Evolutionary conservation across 441 rosid species (phyloP), one percentile per base, ranked within the genome.

Genomic region (Erodium chrysanthum): DNA sequence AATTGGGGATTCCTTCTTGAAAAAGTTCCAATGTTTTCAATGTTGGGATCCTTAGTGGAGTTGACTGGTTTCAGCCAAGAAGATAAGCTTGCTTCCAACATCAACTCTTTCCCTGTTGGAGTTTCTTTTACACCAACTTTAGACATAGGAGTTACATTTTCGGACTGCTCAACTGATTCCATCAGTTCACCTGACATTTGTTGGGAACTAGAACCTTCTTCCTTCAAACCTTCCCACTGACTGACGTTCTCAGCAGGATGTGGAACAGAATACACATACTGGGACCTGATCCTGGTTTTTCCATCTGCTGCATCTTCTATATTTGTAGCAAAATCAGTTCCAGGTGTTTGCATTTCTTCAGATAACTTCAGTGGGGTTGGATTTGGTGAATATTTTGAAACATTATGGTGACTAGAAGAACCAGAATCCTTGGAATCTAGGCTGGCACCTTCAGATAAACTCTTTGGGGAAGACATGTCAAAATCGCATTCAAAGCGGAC

Each of bases 331-430:
- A 81, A 94, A 76, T 82, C 80, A 58, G 98, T 91, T 76, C 96
- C 98, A 0, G 98, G 97, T 73, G 98, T 94, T 79, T 94, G 97
- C 96, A 94, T 88, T 69, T 88, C 98, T 70, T 89, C 89, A 46
- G 87, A 83, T 71, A 94, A 77, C 77, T 85, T 87, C 70, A 88
- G 21, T 5, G 97, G 98, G 27, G 98, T 94, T 63, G 95, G 95
- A 72, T 80, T 77, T 35, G 96, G 93, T 7, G 85, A 80, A 67
- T 66, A 68, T 76, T 79, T 76, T 29, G 33, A 29, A 29, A 6
- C 33, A 2, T 29, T 29, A 29, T 29, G 33, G 33, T 29, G 0
- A 29, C 33, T 29, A 29, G 33, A 6, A 2, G 33, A 29, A 29
- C 33, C 33, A 29, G 33, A 29, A 29, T 3, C 33, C 33, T 29